Conservation (phyloP, 1,284 basidiomycete species). For the Austroboletus sp. region DNA sequence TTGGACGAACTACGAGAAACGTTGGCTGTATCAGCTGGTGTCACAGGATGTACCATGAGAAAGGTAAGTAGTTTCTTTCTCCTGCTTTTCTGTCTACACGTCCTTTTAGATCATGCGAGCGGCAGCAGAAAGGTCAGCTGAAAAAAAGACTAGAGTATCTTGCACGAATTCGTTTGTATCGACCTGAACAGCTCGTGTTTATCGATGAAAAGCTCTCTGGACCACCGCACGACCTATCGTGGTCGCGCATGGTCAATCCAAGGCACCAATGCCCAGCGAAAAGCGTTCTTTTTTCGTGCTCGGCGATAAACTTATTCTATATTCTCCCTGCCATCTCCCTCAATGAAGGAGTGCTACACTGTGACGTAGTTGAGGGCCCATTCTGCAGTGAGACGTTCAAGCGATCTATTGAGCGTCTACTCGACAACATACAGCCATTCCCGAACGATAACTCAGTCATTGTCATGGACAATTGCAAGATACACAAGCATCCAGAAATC, state of each 20-base stretch:
- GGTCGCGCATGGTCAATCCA: slow-evolving; percentile 20
- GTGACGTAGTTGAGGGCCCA: slow-evolving; percentile 27
- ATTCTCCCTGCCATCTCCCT: slow-evolving; percentile 23
- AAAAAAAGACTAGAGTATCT: slow-evolving; percentile 17
- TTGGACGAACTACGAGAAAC: background rate
- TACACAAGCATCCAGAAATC: slow-evolving; percentile 8
- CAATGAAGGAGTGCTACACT: slow-evolving; percentile 23
- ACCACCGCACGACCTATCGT: slow-evolving; percentile 5
- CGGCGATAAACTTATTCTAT: slow-evolving; percentile 22
- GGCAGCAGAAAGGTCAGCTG: slow-evolving; percentile 23
- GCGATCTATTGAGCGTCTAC: slow-evolving; percentile 26
- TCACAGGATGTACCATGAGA: slow-evolving; percentile 19
- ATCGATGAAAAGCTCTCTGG: slow-evolving; percentile 17
- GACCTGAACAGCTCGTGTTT: slow-evolving; percentile 22
- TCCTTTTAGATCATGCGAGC: slow-evolving; percentile 19
- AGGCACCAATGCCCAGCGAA: slow-evolving; percentile 14
- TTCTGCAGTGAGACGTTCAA: background rate
- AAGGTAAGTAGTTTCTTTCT: slow-evolving; percentile 16
- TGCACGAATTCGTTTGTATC: slow-evolving; percentile 21
- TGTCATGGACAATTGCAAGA: slow-evolving; percentile 14
- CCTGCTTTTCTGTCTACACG: background rate
- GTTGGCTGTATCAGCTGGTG: background rate
- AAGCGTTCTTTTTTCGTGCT: slow-evolving; percentile 20
- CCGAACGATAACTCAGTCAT: slow-evolving; percentile 6
- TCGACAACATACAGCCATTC: slow-evolving; percentile 30